A percentile compares a stretch with the other conserved stretches of the same genome.
Conservation (phyloP, 2,329 filamentous ascomycete species). For the Calonectria naviculata region DNA sequence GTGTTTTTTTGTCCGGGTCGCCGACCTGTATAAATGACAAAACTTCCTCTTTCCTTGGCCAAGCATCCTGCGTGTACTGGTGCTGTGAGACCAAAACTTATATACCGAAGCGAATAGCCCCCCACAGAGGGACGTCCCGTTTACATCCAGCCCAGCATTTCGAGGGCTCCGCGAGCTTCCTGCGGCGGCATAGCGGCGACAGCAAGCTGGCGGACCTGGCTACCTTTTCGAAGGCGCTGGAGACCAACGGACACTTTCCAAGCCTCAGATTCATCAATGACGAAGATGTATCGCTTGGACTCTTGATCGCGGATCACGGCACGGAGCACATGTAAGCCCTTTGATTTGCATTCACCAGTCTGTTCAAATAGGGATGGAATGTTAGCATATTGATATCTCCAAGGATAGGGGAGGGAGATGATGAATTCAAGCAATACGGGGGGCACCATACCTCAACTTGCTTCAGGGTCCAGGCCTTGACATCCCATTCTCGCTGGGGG, state of each 20-base stretch:
- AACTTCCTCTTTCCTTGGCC: conserved; percentile 25
- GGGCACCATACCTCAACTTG: conserved; percentile 89
- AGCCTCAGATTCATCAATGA: conserved; percentile 71
- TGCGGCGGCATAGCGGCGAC: conserved; percentile 65
- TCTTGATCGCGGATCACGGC: conserved; percentile 74
- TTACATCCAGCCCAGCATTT: conserved; percentile 66
- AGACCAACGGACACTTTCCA: conserved; percentile 76
- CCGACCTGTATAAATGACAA: conserved; percentile 32
- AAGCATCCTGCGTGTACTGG: conserved; percentile 25
- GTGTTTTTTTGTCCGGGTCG: conserved; percentile 37
- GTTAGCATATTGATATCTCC: conserved; percentile 56
- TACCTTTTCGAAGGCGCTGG: conserved; percentile 69
- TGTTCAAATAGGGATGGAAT: conserved; percentile 52
- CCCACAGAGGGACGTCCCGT: conserved; percentile 30
- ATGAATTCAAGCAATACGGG: conserved; percentile 67
- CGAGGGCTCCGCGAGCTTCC: conserved; percentile 67
- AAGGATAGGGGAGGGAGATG: conserved; percentile 53
- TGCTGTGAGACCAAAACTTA: conserved; percentile 37
- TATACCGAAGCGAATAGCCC: conserved; percentile 37
- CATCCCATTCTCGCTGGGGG: conserved; percentile 97
- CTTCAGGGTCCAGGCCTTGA: conserved; percentile 98
- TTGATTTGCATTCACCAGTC: conserved; percentile 65
- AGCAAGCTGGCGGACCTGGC: conserved; percentile 69
- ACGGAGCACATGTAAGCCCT: conserved; percentile 70
- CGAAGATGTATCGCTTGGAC: conserved; percentile 73